Conservation (phyloP, 768 basidiomycete species). For the Tephrocybe sp. region DNA sequence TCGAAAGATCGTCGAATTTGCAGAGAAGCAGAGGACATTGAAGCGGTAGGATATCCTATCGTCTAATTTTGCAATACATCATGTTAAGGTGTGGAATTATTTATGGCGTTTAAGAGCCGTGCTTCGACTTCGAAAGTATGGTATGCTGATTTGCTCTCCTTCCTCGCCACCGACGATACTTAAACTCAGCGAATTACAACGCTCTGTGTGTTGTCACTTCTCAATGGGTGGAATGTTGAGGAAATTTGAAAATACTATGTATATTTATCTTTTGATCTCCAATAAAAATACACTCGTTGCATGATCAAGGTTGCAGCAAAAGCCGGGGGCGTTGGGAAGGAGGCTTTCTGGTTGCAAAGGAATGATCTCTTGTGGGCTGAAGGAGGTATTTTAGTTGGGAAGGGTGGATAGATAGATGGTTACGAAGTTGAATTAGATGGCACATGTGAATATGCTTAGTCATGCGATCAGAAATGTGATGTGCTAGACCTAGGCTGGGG, state of each 20-base stretch:
- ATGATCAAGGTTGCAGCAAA: too few species aligned
- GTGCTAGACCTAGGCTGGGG: slow-evolving; percentile 4
- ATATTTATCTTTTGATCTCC: too few species aligned
- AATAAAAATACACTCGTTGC: too few species aligned
- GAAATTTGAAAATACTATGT: too few species aligned
- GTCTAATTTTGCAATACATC: too few species aligned
- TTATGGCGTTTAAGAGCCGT: background rate
- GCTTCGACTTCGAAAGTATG: background rate
- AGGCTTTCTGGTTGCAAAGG: too few species aligned
- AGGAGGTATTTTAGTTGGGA: background rate
- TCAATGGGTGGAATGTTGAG: too few species aligned
- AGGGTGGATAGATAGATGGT: slow-evolving; percentile 8
- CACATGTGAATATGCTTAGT: slow-evolving; percentile 1
- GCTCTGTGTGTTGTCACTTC: too few species aligned
- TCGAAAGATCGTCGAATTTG: slow-evolving; percentile 90
- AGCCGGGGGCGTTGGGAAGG: too few species aligned
- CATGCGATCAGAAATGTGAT: slow-evolving; percentile 15
- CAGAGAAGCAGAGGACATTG: slow-evolving; percentile 95
- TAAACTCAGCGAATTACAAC: too few species aligned
- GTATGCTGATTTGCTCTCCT: background rate
- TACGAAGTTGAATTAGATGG: background rate
- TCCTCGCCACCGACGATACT: too few species aligned
- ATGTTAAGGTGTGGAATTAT: too few species aligned
- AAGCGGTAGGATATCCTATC: slow-evolving; percentile 54
- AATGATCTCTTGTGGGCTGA: background rate